Percentiles rank a stretch among this genome's conserved stretches.
Conservation (phyloP, 202 grass and related monocot species). For the Bolboschoenoplectus hybrid region DNA sequence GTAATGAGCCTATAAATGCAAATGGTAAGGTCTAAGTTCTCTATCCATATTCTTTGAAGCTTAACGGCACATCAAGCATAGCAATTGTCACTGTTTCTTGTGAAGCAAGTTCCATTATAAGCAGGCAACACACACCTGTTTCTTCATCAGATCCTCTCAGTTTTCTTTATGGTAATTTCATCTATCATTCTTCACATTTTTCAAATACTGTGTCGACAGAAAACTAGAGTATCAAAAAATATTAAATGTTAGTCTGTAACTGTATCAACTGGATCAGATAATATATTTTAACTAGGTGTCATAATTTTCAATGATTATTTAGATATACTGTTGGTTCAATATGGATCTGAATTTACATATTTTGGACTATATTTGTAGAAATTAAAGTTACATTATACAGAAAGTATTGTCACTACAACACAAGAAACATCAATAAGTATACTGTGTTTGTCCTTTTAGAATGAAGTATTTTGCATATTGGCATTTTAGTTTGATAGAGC, state of each 20-base stretch:
- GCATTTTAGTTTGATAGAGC: background rate
- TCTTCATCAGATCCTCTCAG: constrained; percentile 54
- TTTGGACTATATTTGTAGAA: background rate
- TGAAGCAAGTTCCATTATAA: constrained; percentile 62
- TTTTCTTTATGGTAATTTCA: constrained; percentile 83
- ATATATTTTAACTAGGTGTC: background rate
- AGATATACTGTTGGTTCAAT: background rate
- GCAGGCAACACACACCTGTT: constrained; percentile 83
- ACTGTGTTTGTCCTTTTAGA: background rate
- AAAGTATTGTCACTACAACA: background rate
- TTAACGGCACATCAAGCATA: constrained; percentile 59
- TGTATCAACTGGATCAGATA: background rate
- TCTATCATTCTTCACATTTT: background rate
- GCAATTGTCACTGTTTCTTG: constrained; percentile 61
- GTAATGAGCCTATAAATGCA: background rate
- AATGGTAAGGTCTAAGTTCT: constrained; percentile 3
- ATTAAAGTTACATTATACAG: background rate
- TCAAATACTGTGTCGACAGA: background rate
- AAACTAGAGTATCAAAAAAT: background rate
- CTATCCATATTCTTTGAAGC: constrained; percentile 41
- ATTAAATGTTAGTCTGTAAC: constrained; percentile 5
- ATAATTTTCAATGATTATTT: constrained; percentile 27
- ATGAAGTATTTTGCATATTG: constrained; percentile 22
- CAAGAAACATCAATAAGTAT: background rate
- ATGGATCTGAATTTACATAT: background rate